Evolutionary conservation across 1,139 yeast genomes (phyloP).

Genomic region (Lipomyces yarrowii): DNA sequence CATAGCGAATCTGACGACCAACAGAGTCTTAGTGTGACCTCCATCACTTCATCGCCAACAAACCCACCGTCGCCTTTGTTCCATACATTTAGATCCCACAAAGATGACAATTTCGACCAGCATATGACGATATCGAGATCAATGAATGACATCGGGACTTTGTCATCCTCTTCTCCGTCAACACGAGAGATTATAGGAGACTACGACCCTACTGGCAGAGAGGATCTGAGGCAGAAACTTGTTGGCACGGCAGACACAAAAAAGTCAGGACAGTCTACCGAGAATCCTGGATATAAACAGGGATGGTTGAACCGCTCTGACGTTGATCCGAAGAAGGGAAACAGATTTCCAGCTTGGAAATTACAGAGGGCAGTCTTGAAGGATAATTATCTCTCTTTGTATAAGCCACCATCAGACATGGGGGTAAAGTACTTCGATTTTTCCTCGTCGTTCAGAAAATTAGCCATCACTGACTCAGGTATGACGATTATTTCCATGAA

Average conservation of each 20-base stretch:
- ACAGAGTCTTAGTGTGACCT: not conserved
- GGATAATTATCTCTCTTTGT: slow-evolving; percentile 39
- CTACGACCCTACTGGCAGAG: not conserved
- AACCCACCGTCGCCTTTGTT: not conserved
- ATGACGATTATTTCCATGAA: not conserved
- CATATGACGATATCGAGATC: not conserved
- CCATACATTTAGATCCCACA: not conserved
- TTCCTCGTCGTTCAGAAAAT: not conserved
- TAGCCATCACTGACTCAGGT: not conserved
- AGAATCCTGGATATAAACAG: slow-evolving; percentile 21
- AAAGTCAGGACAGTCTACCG: not conserved
- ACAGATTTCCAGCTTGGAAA: slow-evolving; percentile 36
- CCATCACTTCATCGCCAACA: not conserved
- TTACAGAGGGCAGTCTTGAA: slow-evolving; percentile 40
- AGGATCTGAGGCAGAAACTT: not conserved
- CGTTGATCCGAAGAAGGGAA: not conserved
- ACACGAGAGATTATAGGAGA: not conserved
- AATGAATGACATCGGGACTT: not conserved
- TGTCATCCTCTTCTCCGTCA: not conserved
- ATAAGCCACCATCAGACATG: slow-evolving; percentile 41
- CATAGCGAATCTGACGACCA: slow-evolving; percentile 1
- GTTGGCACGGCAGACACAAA: not conserved
- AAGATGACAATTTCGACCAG: not conserved
- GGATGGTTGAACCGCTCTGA: slow-evolving; percentile 37
- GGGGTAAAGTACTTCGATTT: slow-evolving; percentile 38